Conservation (phyloP, 2,329 filamentous ascomycete species). For the Hypoxylon sp. region DNA sequence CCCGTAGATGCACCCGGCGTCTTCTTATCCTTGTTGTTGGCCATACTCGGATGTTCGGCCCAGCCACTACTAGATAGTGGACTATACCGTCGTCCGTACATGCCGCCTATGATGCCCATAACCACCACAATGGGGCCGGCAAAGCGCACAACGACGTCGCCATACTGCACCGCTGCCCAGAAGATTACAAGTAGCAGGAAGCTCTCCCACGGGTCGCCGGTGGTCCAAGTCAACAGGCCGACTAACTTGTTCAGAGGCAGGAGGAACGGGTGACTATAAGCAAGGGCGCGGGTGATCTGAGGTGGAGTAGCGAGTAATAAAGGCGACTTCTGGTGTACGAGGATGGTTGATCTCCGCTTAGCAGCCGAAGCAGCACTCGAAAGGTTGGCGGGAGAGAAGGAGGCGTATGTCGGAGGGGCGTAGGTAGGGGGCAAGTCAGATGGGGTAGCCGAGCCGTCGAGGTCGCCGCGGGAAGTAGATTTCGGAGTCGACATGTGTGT, state of each 20-base stretch:
- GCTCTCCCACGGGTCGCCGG: conserved; percentile 95
- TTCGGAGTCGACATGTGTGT: conserved; percentile 66
- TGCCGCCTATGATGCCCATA: conserved; percentile 83
- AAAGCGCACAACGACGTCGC: conserved; percentile 83
- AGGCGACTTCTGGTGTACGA: conserved; percentile 97
- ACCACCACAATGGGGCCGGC: conserved; percentile 89
- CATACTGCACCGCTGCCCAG: conserved; percentile 90
- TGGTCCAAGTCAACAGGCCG: conserved; percentile 93
- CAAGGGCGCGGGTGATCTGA: conserved; percentile 91
- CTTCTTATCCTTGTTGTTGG: conserved; percentile 50
- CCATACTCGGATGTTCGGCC: conserved; percentile 60
- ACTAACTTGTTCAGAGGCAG: conserved; percentile 88
- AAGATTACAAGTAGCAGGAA: conserved; percentile 89
- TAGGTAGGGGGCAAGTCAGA: conserved; percentile 54
- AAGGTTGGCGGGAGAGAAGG: conserved; percentile 89
- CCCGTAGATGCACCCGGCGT: conserved; percentile 51
- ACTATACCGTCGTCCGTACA: conserved; percentile 93
- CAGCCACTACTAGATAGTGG: conserved; percentile 89
- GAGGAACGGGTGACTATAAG: conserved; percentile 95
- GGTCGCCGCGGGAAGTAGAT: conserved; percentile 57
- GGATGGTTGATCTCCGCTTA: conserved; percentile 88
- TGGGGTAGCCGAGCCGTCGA: conserved; percentile 56
- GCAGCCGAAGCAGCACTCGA: conserved; percentile 73
- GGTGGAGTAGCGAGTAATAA: conserved; percentile 93
- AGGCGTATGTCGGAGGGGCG: conserved; percentile 81